Conservation (phyloP, 2,329 filamentous ascomycete genomes). For the Hymenoscyphus scutula region DNA sequence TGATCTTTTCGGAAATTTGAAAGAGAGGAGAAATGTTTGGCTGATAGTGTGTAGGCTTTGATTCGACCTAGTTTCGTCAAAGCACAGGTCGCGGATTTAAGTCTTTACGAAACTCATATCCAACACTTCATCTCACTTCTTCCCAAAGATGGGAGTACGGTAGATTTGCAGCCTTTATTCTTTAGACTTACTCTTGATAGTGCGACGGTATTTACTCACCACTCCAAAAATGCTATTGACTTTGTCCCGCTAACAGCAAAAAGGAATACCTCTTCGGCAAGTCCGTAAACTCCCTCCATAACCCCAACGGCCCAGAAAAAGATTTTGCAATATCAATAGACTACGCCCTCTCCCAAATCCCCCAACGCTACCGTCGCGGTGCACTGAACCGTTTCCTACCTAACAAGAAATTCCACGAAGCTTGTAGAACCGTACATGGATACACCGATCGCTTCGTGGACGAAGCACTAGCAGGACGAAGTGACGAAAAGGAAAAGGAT, state of each 20-base stretch:
- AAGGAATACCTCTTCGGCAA: constrained; percentile 52
- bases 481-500: not conserved
- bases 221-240: not conserved
- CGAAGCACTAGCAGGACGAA: not conserved
- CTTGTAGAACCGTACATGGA: not conserved
- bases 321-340: constrained; percentile 1
- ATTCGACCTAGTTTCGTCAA: constrained; percentile 53
- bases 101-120: constrained; percentile 67
- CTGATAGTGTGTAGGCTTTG: constrained; percentile 1
- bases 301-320: constrained; percentile 38
- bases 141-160: constrained; percentile 48
- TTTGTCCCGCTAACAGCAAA: constrained; percentile 21
- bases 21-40: no score
- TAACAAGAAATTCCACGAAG: constrained; percentile 2
- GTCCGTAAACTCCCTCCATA: constrained; percentile 41
- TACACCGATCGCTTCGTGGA: not conserved
- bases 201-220: not conserved
- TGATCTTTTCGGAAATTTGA: not conserved
- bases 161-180: constrained; percentile 62
- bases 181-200: constrained; percentile 49
- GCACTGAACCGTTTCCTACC: not conserved
- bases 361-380: not conserved
- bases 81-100: constrained; percentile 60
- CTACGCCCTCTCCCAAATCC: not conserved
- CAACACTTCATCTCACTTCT: constrained; percentile 55